A percentile compares a stretch with the other conserved stretches of the same genome.
These are phyloP conservation scores for Glycine soja DNA, from an alignment of 306 rosid species.

Conservation along the genomic window DNA sequence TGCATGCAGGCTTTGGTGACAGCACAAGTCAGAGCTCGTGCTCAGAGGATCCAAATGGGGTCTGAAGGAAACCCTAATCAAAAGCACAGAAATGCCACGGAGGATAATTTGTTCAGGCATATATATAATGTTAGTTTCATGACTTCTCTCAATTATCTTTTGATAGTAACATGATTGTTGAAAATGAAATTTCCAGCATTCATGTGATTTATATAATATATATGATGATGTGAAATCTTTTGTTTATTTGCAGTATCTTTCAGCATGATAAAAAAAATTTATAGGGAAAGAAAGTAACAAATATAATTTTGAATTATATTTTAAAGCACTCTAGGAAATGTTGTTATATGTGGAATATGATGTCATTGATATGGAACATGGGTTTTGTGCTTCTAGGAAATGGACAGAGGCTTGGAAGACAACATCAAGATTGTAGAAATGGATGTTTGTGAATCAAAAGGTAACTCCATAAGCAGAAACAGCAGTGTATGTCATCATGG, in stretches of 20 bases:
- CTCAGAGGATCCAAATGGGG: conserved; percentile 68
- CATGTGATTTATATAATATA: neutral
- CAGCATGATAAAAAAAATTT: neutral
- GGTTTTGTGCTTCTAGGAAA: conserved; percentile 58
- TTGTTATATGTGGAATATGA: neutral
- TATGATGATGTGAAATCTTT: neutral
- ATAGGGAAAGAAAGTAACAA: neutral
- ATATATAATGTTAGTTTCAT: conserved; percentile 66
- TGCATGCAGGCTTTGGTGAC: conserved; percentile 95
- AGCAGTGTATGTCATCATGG: conserved; percentile 53
- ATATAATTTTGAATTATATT: neutral
- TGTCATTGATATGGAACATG: conserved; percentile 32
- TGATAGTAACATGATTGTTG: neutral
- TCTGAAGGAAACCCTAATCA: conserved; percentile 58
- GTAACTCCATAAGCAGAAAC: conserved; percentile 58
- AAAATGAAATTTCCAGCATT: conserved; percentile 23
- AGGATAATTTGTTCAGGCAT: conserved; percentile 56
- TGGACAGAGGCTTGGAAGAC: conserved; percentile 71
- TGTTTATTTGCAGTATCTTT: conserved; percentile 24
- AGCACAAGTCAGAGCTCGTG: conserved; percentile 89
- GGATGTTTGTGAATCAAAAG: conserved; percentile 71
- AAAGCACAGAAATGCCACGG: conserved; percentile 57
- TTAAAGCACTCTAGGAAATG: neutral
- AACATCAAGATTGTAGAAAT: conserved; percentile 93
- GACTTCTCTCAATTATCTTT: conserved; percentile 25